A percentile compares a stretch with the other conserved stretches of the same genome.
Evolutionary conservation across 1,284 basidiomycete genomes (phyloP).

Genomic region (Trichosporon sp.): DNA sequence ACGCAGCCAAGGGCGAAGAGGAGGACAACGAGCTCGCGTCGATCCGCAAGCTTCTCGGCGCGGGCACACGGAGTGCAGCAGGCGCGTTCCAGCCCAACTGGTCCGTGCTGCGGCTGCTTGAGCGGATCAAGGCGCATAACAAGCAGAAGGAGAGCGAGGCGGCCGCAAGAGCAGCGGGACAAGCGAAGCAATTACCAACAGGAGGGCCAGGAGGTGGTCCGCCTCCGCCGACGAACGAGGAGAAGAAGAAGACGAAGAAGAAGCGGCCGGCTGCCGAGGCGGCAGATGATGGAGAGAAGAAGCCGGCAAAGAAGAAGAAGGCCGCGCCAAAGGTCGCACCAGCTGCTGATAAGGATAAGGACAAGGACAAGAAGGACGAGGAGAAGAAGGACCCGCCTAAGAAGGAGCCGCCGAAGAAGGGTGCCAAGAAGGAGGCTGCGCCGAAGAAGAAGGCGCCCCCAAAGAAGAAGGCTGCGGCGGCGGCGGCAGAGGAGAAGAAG

Average conservation of each 20-base stretch:
- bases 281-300: slow-evolving; percentile 8
- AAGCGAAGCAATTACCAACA: not conserved
- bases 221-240: slow-evolving; percentile 27
- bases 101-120: slow-evolving; percentile 33
- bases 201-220: not conserved
- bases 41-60: slow-evolving; percentile 34
- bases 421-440: slow-evolving; percentile 6
- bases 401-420: slow-evolving; percentile 6
- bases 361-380: slow-evolving; percentile 9
- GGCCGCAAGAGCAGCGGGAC: slow-evolving; percentile 11
- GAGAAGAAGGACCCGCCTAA: slow-evolving; percentile 7
- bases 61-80: slow-evolving; percentile 21
- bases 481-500: slow-evolving; percentile 1
- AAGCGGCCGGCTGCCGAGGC: slow-evolving; percentile 9
- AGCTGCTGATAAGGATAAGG: not conserved
- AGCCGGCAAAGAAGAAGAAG: slow-evolving; percentile 15
- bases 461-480: slow-evolving; percentile 12
- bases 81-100: slow-evolving; percentile 36
- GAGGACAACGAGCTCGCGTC: slow-evolving; percentile 28
- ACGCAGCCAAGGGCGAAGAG: slow-evolving; percentile 8
- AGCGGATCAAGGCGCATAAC: slow-evolving; percentile 21
- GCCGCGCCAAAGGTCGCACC: slow-evolving; percentile 5
- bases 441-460: slow-evolving; percentile 12
- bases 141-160: slow-evolving; percentile 17
- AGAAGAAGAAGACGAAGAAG: slow-evolving; percentile 18